Conservation (phyloP, 306 rosid genomes). For the Gynostemma pentaphyllum region DNA sequence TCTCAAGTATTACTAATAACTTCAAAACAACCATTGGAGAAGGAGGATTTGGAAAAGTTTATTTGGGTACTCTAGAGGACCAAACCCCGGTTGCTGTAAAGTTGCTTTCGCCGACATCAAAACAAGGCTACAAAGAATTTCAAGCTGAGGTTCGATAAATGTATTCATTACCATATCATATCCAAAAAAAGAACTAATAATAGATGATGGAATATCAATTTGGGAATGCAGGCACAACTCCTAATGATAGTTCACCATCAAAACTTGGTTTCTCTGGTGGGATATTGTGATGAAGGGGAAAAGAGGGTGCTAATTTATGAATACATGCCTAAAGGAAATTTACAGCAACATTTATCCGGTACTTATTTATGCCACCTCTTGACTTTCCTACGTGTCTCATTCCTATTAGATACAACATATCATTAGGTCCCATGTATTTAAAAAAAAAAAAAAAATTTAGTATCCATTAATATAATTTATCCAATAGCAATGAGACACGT, state of each 20-base stretch:
- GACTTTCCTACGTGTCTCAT: neutral
- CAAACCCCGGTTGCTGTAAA: neutral
- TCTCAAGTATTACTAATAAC: neutral
- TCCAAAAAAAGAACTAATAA: too few species aligned
- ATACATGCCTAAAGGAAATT: slow-evolving; percentile 11
- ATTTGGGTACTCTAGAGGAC: neutral
- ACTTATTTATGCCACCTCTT: neutral
- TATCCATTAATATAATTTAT: too few species aligned
- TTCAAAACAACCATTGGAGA: neutral
- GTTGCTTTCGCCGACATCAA: neutral
- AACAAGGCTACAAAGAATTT: neutral
- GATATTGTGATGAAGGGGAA: slow-evolving; percentile 16
- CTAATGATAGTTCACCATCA: slow-evolving; percentile 12
- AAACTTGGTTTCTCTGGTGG: slow-evolving; percentile 18
- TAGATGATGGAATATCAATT: too few species aligned
- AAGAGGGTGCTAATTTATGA: slow-evolving; percentile 12
- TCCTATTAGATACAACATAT: neutral
- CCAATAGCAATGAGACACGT: too few species aligned
- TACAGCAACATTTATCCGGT: neutral
- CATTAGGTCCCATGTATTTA: too few species aligned
- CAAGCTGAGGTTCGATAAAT: neutral
- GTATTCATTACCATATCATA: neutral
- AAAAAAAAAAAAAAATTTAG: too few species aligned
- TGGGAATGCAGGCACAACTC: slow-evolving; percentile 9
- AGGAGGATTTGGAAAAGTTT: neutral